Conservation (phyloP, 2,329 filamentous ascomycete genomes). For the Aureobasidium vineae region DNA sequence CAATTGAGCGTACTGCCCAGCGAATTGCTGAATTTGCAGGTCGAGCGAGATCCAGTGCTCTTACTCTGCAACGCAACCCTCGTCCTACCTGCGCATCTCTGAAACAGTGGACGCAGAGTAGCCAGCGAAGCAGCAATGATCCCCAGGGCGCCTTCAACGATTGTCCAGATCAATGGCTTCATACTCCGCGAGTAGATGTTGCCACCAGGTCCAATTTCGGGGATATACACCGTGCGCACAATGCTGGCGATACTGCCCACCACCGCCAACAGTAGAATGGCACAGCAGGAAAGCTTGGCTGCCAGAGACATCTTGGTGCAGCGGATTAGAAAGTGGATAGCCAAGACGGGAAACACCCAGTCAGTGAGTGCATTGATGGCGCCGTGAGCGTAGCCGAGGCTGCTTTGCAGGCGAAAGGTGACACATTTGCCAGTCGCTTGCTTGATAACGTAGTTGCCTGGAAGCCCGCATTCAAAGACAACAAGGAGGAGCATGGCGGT, state of each 20-base stretch:
- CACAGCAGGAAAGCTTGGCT: conserved; percentile 44
- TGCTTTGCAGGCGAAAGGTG: background rate
- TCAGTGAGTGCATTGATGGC: conserved; percentile 42
- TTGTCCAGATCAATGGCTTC: conserved; percentile 32
- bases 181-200: conserved; percentile 31
- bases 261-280: conserved; percentile 43
- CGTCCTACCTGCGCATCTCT: conserved; percentile 27
- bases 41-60: background rate
- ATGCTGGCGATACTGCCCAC: conserved; percentile 32
- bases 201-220: conserved; percentile 27
- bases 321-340: conserved; percentile 43
- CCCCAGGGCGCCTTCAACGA: conserved; percentile 38
- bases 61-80: background rate
- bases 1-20: background rate
- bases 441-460: conserved; percentile 16
- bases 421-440: background rate
- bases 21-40: background rate
- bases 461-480: conserved; percentile 37
- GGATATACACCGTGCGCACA: conserved; percentile 32
- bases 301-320: conserved; percentile 41
- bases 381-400: background rate
- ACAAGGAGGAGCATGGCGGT: conserved; percentile 35
- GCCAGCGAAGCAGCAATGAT: conserved; percentile 38
- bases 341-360: conserved; percentile 40
- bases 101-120: conserved; percentile 38